phyloP scores from a whole-genome alignment of 441 rosid genomes.

The Euphorbia schlechtendalii region DNA sequence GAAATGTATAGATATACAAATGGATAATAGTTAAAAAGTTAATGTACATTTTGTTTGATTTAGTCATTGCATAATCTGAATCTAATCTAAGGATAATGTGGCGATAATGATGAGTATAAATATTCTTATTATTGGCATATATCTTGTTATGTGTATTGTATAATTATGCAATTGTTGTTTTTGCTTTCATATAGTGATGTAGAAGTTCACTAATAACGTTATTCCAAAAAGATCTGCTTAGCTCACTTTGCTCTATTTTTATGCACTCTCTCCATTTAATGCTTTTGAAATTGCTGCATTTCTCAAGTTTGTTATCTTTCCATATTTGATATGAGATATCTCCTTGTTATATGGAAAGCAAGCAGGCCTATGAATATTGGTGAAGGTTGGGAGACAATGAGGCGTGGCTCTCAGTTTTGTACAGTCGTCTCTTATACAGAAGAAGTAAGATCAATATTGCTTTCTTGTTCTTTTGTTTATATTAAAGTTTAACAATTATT shows the following conservation, averaged over 20 bases:
- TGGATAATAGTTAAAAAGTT: not conserved
- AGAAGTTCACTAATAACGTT: slow-evolving; percentile 6
- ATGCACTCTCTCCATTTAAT: slow-evolving; percentile 81
- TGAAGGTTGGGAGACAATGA: slow-evolving; percentile 97
- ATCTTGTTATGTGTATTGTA: no score
- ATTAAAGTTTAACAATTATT: no score
- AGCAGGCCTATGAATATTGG: slow-evolving; percentile 78
- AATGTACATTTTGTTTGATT: not conserved
- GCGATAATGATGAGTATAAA: no score
- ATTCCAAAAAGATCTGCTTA: slow-evolving; percentile 6
- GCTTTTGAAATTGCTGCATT: slow-evolving; percentile 98
- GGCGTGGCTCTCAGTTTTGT: slow-evolving; percentile 85
- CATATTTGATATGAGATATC: no score
- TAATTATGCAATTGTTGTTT: no score
- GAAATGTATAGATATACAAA: no score
- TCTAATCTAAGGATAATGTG: no score
- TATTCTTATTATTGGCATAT: no score
- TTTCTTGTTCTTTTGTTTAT: no score
- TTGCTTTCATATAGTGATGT: not conserved
- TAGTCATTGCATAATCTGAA: not conserved
- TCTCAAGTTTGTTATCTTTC: slow-evolving; percentile 97
- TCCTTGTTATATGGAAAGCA: slow-evolving; percentile 97
- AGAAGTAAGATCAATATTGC: no score
- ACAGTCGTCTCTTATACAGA: no score
- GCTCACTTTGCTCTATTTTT: no score